Evolutionary conservation across 192 early-diverging fungal species (phyloP).

Genomic region (Coemansia guatemalensis): DNA sequence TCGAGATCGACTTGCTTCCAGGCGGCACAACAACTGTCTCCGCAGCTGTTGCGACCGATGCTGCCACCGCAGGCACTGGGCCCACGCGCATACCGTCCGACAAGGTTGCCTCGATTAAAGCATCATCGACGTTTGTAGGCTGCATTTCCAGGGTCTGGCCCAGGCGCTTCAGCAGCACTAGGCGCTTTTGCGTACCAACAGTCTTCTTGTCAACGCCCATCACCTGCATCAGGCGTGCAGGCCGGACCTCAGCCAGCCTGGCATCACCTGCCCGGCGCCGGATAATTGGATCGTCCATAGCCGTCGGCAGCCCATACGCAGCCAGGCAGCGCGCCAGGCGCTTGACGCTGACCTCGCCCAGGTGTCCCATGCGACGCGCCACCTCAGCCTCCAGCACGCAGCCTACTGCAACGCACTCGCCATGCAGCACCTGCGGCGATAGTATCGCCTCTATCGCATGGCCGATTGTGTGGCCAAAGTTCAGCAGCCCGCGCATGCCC

Average conservation of each 20-base stretch:
- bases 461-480: slow-evolving; percentile 97
- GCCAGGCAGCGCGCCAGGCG: slow-evolving; percentile 80
- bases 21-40: slow-evolving; percentile 64
- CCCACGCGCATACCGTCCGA: slow-evolving; percentile 70
- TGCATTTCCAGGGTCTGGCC: slow-evolving; percentile 82
- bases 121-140: slow-evolving; percentile 82
- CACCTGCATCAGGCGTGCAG: slow-evolving; percentile 77
- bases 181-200: slow-evolving; percentile 83
- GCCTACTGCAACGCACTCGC: slow-evolving; percentile 95
- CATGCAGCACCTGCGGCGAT: slow-evolving; percentile 87
- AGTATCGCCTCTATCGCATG: slow-evolving; percentile 95
- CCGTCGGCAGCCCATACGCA: slow-evolving; percentile 86
- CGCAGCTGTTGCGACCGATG: neutral
- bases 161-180: slow-evolving; percentile 83
- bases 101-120: slow-evolving; percentile 79
- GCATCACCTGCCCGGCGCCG: slow-evolving; percentile 59
- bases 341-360: slow-evolving; percentile 84
- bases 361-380: slow-evolving; percentile 79
- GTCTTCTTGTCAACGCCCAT: slow-evolving; percentile 98
- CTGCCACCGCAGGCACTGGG: slow-evolving; percentile 51
- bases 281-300: slow-evolving; percentile 78
- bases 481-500: slow-evolving; percentile 90
- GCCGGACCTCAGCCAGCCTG: slow-evolving; percentile 67
- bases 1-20: slow-evolving; percentile 97
- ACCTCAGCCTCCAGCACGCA: slow-evolving; percentile 95